These are phyloP conservation scores for Acacia confusa DNA, from an alignment of 306 rosid genomes.

Conservation along the genomic window DNA sequence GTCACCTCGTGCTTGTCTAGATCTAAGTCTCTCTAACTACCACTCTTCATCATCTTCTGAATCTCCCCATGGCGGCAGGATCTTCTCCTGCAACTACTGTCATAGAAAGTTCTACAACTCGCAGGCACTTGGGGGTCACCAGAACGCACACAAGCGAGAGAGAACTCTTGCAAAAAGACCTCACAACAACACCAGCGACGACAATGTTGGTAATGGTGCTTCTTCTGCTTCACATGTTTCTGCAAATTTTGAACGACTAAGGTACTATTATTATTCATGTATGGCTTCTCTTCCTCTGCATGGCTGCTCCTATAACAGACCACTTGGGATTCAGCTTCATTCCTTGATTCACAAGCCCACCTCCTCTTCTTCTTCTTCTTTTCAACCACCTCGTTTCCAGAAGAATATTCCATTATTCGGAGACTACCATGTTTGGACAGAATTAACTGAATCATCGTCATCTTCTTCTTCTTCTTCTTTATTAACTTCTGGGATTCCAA, in stretches of 20 bases:
- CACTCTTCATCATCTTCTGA: constrained; percentile 31
- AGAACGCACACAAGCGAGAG: constrained; percentile 94
- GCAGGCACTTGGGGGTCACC: constrained; percentile 98
- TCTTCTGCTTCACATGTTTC: constrained; percentile 29
- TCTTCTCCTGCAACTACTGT: constrained; percentile 95
- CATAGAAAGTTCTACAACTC: constrained; percentile 89
- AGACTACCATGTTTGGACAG: constrained; percentile 36
- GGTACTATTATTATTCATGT: constrained; percentile 43
- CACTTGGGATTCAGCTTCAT: constrained; percentile 83
- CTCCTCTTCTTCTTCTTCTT: constrained; percentile 9
- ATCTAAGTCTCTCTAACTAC: constrained; percentile 63
- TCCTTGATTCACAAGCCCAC: constrained; percentile 74
- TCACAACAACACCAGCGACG: constrained; percentile 20
- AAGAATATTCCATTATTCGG: constrained; percentile 28
- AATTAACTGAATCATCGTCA: constrained; percentile 39
- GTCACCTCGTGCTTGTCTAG: constrained; percentile 38
- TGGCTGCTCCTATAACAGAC: constrained; percentile 64
- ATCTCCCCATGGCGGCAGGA: constrained; percentile 45
- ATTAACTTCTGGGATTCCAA: constrained; percentile 42
- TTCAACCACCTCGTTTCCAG: constrained; percentile 38
- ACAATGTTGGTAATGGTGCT: neutral
- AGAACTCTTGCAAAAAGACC: constrained; percentile 74
- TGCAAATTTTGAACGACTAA: constrained; percentile 37
- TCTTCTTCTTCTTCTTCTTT: constrained; percentile 5
- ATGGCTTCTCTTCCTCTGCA: constrained; percentile 90